A percentile compares a stretch with the other conserved stretches of the same genome.
Evolutionary conservation across 73 alveolate genomes (phyloP).

Genomic region (Tetrahymena malaccensis): DNA sequence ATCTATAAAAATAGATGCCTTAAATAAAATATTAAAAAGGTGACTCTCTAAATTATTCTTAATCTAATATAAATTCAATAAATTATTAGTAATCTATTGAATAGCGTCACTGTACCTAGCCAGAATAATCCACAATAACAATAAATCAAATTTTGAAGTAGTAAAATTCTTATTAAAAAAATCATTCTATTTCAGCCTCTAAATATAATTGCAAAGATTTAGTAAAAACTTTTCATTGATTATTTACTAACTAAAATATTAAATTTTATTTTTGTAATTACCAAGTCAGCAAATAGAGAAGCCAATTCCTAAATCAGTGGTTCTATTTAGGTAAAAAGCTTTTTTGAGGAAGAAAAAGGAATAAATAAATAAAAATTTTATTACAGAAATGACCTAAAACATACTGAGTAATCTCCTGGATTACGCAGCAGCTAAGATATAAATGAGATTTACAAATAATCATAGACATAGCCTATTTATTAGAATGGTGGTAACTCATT

Average conservation of each 20-base stretch:
- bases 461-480: neutral
- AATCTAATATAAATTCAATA: neutral
- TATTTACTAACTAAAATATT: neutral
- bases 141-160: neutral
- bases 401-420: neutral
- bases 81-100: neutral
- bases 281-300: neutral
- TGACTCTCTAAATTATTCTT: neutral
- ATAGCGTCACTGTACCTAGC: neutral
- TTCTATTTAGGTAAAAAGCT: neutral
- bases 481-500: neutral
- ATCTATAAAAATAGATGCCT: neutral
- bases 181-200: neutral
- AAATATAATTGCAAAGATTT: neutral
- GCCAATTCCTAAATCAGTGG: neutral
- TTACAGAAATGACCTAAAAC: neutral
- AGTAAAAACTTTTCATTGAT: neutral
- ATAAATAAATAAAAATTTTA: neutral
- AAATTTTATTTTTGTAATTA: neutral
- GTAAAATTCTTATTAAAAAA: neutral
- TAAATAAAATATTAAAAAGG: neutral
- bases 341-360: neutral
- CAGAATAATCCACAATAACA: neutral
- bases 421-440: neutral
- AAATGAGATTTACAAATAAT: neutral